Percentiles rank a stretch among this genome's conserved stretches.
phyloP scores from a whole-genome alignment of 345 rosid genomes.

The Leavenworthia alabamica region DNA sequence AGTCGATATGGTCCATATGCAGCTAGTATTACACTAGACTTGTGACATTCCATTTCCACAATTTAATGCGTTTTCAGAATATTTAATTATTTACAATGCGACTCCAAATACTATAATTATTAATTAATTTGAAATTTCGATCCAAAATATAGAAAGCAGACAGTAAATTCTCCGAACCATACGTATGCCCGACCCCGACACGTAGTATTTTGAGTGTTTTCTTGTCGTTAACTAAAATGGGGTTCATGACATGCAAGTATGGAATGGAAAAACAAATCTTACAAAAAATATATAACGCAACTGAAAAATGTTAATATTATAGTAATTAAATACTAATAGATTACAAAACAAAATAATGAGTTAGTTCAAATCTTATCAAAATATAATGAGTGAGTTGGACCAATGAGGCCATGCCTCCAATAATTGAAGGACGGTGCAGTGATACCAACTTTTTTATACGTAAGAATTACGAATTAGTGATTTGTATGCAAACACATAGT shows the following conservation, averaged over 20 bases:
- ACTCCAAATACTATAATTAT: not conserved
- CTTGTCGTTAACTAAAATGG: not conserved
- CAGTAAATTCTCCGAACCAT: not conserved
- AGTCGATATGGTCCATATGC: slow-evolving; percentile 13
- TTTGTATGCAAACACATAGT: not conserved
- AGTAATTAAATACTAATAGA: not conserved
- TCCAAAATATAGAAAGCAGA: not conserved
- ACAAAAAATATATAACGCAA: not conserved
- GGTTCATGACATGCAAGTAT: not conserved
- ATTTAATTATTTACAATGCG: not conserved
- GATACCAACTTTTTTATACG: not conserved
- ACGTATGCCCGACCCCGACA: not conserved
- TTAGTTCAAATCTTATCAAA: too few relatives aligned
- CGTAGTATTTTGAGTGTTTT: not conserved
- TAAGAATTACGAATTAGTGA: not conserved
- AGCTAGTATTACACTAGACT: not conserved
- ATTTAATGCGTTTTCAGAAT: not conserved
- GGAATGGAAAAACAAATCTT: not conserved
- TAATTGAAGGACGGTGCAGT: slow-evolving; percentile 16
- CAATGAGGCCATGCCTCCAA: slow-evolving; percentile 17
- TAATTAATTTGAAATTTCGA: not conserved
- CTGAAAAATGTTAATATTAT: not conserved
- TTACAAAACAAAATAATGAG: not conserved
- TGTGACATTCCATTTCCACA: not conserved
- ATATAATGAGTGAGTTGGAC: not conserved